A percentile compares a stretch with the other conserved stretches of the same genome.
phyloP scores from a whole-genome alignment of 2,329 filamentous ascomycete genomes.

The Macroventuria anomochaeta region DNA sequence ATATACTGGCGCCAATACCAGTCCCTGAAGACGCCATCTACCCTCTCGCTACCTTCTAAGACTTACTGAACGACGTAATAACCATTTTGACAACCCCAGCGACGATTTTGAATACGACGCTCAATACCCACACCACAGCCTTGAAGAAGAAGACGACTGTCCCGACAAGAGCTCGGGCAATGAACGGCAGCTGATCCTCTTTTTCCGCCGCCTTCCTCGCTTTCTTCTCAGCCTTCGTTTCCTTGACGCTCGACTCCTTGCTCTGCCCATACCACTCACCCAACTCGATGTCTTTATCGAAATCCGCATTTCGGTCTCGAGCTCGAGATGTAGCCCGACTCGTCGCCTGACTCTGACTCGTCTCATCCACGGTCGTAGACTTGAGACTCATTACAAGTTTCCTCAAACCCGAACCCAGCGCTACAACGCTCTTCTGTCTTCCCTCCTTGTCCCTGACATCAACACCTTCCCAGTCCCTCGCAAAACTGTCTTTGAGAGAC shows the following conservation, averaged over 20 bases:
- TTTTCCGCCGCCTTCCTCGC: slow-evolving; percentile 40
- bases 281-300: slow-evolving; percentile 49
- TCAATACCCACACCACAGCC: slow-evolving; percentile 51
- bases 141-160: slow-evolving; percentile 53
- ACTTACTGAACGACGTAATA: slow-evolving; percentile 19
- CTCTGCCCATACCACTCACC: slow-evolving; percentile 47
- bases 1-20: too few species aligned
- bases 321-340: slow-evolving; percentile 5
- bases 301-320: slow-evolving; percentile 17
- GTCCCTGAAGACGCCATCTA: too few species aligned
- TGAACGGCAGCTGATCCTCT: slow-evolving; percentile 46
- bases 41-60: too few species aligned
- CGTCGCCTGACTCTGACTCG: slow-evolving; percentile 14
- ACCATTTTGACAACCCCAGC: slow-evolving; percentile 49
- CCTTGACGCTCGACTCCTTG: slow-evolving; percentile 9
- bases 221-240: slow-evolving; percentile 33
- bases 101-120: slow-evolving; percentile 51
- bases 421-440: slow-evolving; percentile 35
- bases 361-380: slow-evolving; percentile 20
- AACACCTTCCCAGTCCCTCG: slow-evolving; percentile 42
- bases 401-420: slow-evolving; percentile 28
- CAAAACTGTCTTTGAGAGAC: slow-evolving; percentile 40
- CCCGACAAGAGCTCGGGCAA: slow-evolving; percentile 49
- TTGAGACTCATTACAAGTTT: slow-evolving; percentile 33
- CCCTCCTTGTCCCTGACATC: slow-evolving; percentile 11